Base-by-base conservation (phyloP, 495 filamentous ascomycete genomes). In the Tuber brumale region DNA sequence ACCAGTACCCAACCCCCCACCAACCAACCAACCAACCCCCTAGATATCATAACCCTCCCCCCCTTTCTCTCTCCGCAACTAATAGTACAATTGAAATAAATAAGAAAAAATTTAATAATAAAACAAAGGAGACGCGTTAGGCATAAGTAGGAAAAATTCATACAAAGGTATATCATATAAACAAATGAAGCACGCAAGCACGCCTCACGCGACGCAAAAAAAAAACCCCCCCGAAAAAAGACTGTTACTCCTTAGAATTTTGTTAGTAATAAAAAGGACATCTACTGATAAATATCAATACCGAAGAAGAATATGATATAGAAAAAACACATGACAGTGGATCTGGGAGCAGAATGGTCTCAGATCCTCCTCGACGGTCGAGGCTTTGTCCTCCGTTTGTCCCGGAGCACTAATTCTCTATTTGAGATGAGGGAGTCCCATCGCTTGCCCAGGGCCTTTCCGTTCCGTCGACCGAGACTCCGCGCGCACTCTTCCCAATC, bases 401-500 rank as follows among this genome's bases (percentile, higher is more conserved):
- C 79, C 44, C 77, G 77, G 73, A 81, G 41, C 8, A 79, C 79
- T 10, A 77, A 75, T 43, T 80, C 75, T 57, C 78, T 73, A 39
- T 71, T 73, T 18, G 78, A 35, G 35, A 82, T 72, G 45, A 82
- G 73, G 19, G 76, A 75, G 84, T 90, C 90, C 91, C 91, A 94
- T 81, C 92, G 84, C 72, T 86, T 85, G 37, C 90, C 90, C n/a
- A 93, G 85, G 76, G 89, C 91, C 31, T 86, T 85, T n/a, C 89
- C 84, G 80, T 92, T 90, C 35, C 84, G 84, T 82, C 89, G 91
- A 35, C 89, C 88, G 74, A 94, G 86, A 77, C 85, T 88, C 69
- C 88, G 86, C 74, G 92, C 92, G 84, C 92, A 94, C 75, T 94
- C 92, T 70, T 93, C 90, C 92, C 91, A 94, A 75, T 94, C 91